Percentiles rank a stretch among this genome's conserved stretches.
phyloP scores from a whole-genome alignment of 192 early-diverging fungal genomes.

The Haplosporangium gracile region DNA sequence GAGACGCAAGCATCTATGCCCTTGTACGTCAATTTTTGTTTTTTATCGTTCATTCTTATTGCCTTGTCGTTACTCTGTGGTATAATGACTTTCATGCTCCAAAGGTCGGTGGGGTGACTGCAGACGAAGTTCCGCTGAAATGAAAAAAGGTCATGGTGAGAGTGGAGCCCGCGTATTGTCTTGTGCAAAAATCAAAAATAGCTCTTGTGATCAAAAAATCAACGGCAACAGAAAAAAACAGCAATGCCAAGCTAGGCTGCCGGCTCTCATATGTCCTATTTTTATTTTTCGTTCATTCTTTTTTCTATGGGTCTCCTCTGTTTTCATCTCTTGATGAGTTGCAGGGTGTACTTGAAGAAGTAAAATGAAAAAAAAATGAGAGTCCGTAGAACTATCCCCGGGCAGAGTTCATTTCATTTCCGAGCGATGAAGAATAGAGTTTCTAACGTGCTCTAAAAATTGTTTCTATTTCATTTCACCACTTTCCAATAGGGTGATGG shows the following conservation, averaged over 20 bases:
- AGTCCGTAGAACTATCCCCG: neutral
- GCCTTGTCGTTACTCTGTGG: neutral
- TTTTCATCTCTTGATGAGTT: neutral
- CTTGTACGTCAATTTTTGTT: conserved; percentile 49
- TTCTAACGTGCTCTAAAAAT: neutral
- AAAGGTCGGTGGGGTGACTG: neutral
- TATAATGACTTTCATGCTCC: neutral
- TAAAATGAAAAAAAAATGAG: neutral
- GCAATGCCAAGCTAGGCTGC: neutral
- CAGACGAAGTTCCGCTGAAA: neutral
- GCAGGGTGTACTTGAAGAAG: neutral
- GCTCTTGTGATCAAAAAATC: neutral
- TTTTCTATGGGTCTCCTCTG: neutral
- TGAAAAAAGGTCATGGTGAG: neutral
- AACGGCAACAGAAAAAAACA: neutral
- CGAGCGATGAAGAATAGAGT: neutral
- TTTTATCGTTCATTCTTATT: neutral
- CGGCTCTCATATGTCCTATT: neutral
- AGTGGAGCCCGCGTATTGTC: neutral
- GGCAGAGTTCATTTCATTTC: neutral
- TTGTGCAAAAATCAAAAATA: neutral
- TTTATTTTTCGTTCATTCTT: neutral
- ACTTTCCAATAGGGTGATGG: conserved; percentile 64
- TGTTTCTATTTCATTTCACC: neutral
- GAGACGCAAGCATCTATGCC: conserved; percentile 82